Evolutionary conservation across 108 stramenopile species (phyloP).

Genomic region (Nitzschia sp.): DNA sequence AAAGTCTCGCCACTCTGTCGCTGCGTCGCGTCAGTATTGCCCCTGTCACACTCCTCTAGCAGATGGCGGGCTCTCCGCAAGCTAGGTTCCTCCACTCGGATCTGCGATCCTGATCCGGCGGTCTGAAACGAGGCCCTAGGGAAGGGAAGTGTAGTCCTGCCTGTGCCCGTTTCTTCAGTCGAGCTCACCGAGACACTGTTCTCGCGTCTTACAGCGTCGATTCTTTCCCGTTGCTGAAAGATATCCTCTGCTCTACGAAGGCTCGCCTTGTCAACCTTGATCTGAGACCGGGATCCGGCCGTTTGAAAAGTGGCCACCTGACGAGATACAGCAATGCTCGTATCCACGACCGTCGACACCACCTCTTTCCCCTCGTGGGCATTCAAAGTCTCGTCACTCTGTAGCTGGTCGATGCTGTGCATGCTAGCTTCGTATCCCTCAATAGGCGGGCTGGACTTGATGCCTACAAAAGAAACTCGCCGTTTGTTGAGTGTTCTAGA

Average conservation of each 20-base stretch:
- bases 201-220: too few species aligned
- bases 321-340: background rate
- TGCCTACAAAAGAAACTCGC: too few species aligned
- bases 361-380: background rate
- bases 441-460: constrained; percentile 23
- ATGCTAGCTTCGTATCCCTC: background rate
- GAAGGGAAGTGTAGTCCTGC: too few species aligned
- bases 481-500: too few species aligned
- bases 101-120: constrained; percentile 22
- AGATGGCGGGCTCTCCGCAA: constrained; percentile 28
- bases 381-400: background rate
- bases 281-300: constrained; percentile 35
- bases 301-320: constrained; percentile 32
- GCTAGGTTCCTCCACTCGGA: constrained; percentile 35
- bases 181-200: too few species aligned
- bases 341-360: background rate
- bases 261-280: constrained; percentile 34
- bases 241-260: constrained; percentile 30
- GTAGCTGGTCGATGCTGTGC: background rate
- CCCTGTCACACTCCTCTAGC: background rate
- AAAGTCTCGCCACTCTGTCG: background rate
- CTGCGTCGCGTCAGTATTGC: background rate
- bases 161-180: too few species aligned
- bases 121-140: constrained; percentile 6
- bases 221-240: too few species aligned